phyloP scores from a whole-genome alignment of 352 stramenopile species.

The Phytophthora pistaciae region DNA sequence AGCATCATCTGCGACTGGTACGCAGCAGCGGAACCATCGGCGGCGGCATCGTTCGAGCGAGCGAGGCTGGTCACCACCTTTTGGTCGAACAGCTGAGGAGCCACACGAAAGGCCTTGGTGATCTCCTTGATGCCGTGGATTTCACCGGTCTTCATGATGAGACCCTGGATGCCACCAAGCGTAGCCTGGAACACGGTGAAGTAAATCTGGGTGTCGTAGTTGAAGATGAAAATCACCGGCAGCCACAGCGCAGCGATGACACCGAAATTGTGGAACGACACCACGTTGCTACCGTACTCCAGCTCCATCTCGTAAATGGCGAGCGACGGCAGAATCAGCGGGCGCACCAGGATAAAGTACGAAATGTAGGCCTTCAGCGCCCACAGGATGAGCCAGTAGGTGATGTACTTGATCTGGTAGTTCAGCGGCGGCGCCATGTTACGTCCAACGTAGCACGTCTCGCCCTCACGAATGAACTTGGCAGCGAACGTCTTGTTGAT shows the following conservation, averaged over 20 bases:
- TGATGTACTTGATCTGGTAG: slow-evolving; percentile 75
- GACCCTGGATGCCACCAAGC: slow-evolving; percentile 57
- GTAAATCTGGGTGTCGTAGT: slow-evolving; percentile 86
- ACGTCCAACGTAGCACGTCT: slow-evolving; percentile 70
- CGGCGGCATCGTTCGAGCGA: slow-evolving; percentile 63
- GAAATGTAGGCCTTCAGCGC: slow-evolving; percentile 67
- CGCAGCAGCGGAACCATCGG: slow-evolving; percentile 48
- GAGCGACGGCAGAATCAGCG: slow-evolving; percentile 71
- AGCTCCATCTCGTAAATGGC: slow-evolving; percentile 79
- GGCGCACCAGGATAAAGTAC: slow-evolving; percentile 76
- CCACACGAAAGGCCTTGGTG: slow-evolving; percentile 71
- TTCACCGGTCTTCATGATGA: slow-evolving; percentile 79
- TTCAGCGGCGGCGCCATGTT: slow-evolving; percentile 72
- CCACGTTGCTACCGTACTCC: slow-evolving; percentile 61
- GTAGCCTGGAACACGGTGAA: slow-evolving; percentile 78
- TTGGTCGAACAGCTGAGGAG: slow-evolving; percentile 72
- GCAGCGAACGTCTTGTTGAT: slow-evolving; percentile 62
- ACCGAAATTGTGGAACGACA: slow-evolving; percentile 79
- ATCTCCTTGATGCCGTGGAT: slow-evolving; percentile 76
- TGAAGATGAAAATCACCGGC: slow-evolving; percentile 80
- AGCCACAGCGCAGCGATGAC: slow-evolving; percentile 71
- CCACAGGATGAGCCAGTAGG: slow-evolving; percentile 73
- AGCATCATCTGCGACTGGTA: slow-evolving; percentile 82
- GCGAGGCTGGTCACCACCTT: slow-evolving; percentile 78
- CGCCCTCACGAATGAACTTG: slow-evolving; percentile 80